Conservation (phyloP, 2,329 filamentous ascomycete species). For the Penicillium sp. region DNA sequence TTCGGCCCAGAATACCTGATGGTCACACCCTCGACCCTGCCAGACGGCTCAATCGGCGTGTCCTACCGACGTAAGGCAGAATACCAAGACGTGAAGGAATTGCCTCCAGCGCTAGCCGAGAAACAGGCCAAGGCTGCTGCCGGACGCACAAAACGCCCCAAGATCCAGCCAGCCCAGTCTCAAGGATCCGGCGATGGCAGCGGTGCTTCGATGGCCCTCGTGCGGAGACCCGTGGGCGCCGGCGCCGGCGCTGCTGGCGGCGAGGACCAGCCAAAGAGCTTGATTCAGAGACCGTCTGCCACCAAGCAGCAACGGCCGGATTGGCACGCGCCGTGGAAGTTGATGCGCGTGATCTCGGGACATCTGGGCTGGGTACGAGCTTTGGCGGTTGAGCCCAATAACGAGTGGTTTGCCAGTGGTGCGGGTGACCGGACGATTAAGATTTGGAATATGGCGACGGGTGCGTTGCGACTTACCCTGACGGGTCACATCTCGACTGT, state of each 20-base stretch:
- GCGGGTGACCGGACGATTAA: constrained; percentile 97
- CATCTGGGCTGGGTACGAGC: constrained; percentile 93
- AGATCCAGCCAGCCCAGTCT: constrained; percentile 46
- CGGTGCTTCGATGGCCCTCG: constrained; percentile 59
- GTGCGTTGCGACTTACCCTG: constrained; percentile 78
- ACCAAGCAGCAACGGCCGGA: constrained; percentile 75
- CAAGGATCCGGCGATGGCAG: constrained; percentile 55
- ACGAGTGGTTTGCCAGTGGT: constrained; percentile 96
- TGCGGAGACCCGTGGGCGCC: constrained; percentile 41
- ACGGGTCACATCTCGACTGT: constrained; percentile 96
- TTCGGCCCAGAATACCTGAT: constrained; percentile 52
- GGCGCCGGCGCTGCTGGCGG: constrained; percentile 36
- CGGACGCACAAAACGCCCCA: constrained; percentile 65
- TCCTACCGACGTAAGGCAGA: constrained; percentile 58
- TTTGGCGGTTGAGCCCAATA: constrained; percentile 89
- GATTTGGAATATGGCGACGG: constrained; percentile 94
- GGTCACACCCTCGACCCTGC: constrained; percentile 47
- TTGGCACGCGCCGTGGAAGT: constrained; percentile 98
- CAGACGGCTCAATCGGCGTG: constrained; percentile 45
- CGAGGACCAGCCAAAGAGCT: constrained; percentile 57
- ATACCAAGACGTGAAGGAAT: constrained; percentile 74
- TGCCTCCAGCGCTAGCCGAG: constrained; percentile 76
- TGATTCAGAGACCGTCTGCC: constrained; percentile 63
- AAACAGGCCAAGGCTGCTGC: constrained; percentile 72
- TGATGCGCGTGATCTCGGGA: constrained; percentile 95